Evolutionary conservation across 2,329 filamentous ascomycete species (phyloP), one percentile per base, ranked within the genome.

Genomic region (Alternaria angustiovoidea): DNA sequence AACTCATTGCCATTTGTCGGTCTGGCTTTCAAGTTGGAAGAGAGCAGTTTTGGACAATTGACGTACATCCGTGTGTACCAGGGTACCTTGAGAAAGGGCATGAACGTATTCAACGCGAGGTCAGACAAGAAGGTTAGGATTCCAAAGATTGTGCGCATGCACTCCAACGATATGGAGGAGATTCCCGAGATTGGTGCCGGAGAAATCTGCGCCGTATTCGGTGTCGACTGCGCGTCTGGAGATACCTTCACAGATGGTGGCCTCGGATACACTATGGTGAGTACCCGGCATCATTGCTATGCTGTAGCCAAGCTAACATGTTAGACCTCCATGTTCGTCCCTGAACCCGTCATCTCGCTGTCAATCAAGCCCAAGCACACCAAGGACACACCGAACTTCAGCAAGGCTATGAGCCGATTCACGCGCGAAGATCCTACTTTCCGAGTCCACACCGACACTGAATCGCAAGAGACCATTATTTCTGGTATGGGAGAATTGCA

Each of bases 121-220:
- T 96, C 88, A 66, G 91, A 94, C 80, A 97, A 97, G 86, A 97
- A 94, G 84, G 91, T 99, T 77, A 94, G 96, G 81, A 90, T 99
- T 59, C 95, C 95, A 20, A 91, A 94, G 75, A 98, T 99, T 73
- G 95, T 99, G 64, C 93, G 95, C 64, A 99, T 99, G 95, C 95
- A 99, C 84, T 97, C 94, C 46, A 97, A 98, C 77, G 95, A 99
- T 76, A 97, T 99, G 94, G 95, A 99, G 80, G 95, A 99, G 75
- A 93, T 97, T 30, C 85, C 82, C 57, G 94, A 97, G 79, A 91
- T 99, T 65, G 93, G 94, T 53, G 94, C 95, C 54, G 95, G 95
- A 80, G 95, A 99, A 80, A 99, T 99, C 66, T 99, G 95, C 77
- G 95, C 95, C 62, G 95, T 99, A 60, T 99, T 99, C 76, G 95